A percentile compares a stretch with the other conserved stretches of the same genome.
phyloP scores from a whole-genome alignment of 2,329 filamentous ascomycete species.

The Cladosporium sp. region DNA sequence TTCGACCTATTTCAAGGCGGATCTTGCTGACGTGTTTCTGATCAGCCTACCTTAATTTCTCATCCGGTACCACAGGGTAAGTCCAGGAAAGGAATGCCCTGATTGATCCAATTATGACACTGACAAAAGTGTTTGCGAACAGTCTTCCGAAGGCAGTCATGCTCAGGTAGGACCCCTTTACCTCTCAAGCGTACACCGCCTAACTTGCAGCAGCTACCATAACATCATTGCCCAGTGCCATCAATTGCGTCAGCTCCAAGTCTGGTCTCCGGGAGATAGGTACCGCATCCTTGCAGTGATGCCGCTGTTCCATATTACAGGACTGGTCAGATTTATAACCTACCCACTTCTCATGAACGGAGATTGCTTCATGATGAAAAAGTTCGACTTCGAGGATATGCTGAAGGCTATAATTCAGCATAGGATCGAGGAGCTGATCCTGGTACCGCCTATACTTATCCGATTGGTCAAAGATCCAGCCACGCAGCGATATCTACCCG shows the following conservation, averaged over 20 bases:
- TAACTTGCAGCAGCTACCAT: conserved; percentile 40
- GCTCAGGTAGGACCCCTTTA: conserved; percentile 31
- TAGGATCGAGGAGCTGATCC: conserved; percentile 55
- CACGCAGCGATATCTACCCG: conserved; percentile 56
- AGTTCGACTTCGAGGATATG: conserved; percentile 61
- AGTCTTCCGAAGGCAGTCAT: conserved; percentile 51
- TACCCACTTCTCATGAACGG: conserved; percentile 62
- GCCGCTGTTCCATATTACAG: conserved; percentile 63
- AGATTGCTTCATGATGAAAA: conserved; percentile 61
- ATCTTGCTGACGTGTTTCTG: background rate
- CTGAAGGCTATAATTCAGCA: conserved; percentile 52
- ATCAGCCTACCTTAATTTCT: conserved; percentile 51
- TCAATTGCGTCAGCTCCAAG: conserved; percentile 52
- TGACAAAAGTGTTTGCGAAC: background rate
- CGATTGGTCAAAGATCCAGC: conserved; percentile 58
- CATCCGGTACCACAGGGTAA: conserved; percentile 45
- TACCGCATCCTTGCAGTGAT: conserved; percentile 56
- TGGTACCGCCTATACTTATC: conserved; percentile 62
- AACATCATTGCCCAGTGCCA: conserved; percentile 61
- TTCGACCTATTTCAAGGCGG: background rate
- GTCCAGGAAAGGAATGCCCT: background rate
- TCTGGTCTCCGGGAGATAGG: conserved; percentile 47
- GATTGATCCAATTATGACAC: background rate
- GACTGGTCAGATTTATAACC: conserved; percentile 62
- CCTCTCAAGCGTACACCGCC: background rate